phyloP scores from a whole-genome alignment of 192 early-diverging fungal genomes.

The Coemansia sp. region DNA sequence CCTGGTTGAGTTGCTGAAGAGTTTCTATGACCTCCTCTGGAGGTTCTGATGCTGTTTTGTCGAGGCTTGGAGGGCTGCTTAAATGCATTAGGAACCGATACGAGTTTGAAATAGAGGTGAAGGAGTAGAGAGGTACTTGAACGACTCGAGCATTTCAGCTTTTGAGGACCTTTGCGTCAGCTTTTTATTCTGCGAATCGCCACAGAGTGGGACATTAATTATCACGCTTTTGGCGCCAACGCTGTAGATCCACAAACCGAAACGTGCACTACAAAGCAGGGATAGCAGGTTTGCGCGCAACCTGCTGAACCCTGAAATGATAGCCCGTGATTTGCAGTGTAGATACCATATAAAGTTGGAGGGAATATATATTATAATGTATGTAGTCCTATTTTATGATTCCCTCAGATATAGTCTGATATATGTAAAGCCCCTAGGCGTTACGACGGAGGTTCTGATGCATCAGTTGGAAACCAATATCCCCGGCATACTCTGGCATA shows the following conservation, averaged over 20 bases:
- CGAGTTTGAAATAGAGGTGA: background rate
- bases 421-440: background rate
- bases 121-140: background rate
- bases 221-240: background rate
- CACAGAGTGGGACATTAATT: conserved; percentile 1
- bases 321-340: too few species aligned
- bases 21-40: background rate
- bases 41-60: background rate
- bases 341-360: too few species aligned
- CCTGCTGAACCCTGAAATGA: too few species aligned
- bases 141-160: background rate
- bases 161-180: background rate
- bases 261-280: background rate
- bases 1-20: background rate
- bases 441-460: conserved; percentile 2
- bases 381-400: background rate
- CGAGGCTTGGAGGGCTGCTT: background rate
- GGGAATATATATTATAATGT: background rate
- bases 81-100: background rate
- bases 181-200: background rate
- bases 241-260: background rate
- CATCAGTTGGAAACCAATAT: conserved; percentile 19
- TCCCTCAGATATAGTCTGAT: background rate
- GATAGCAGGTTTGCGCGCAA: background rate
- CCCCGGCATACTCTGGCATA: background rate